These are phyloP conservation scores for Neurospora sp. DNA, from an alignment of 495 filamentous ascomycete species.

Conservation along the genomic window DNA sequence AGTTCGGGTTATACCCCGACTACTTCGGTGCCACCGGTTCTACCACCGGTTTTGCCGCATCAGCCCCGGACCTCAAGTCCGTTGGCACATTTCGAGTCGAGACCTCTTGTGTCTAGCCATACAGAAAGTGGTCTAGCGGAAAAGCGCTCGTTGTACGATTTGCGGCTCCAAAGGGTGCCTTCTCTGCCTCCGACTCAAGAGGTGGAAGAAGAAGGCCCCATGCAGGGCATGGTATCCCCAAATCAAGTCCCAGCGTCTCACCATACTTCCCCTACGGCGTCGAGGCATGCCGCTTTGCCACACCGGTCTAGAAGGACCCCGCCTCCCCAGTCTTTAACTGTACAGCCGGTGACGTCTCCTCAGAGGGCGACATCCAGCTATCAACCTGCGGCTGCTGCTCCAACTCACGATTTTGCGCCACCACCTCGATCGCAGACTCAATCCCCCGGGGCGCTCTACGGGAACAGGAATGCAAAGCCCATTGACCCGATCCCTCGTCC, in stretches of 20 bases:
- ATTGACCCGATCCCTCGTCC: slow-evolving; percentile 53
- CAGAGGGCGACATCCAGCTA: slow-evolving; percentile 41
- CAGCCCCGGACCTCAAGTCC: slow-evolving; percentile 82
- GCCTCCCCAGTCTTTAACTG: slow-evolving; percentile 31
- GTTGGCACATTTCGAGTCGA: slow-evolving; percentile 53
- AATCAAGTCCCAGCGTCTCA: slow-evolving; percentile 5
- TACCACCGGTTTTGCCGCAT: slow-evolving; percentile 56
- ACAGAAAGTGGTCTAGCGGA: slow-evolving; percentile 25
- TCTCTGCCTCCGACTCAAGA: slow-evolving; percentile 44
- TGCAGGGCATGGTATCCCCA: slow-evolving; percentile 16
- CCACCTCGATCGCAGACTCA: slow-evolving; percentile 76
- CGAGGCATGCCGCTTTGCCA: slow-evolving; percentile 22
- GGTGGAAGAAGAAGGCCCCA: slow-evolving; percentile 35
- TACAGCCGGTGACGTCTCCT: slow-evolving; percentile 34
- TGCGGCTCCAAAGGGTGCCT: slow-evolving; percentile 32
- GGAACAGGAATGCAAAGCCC: slow-evolving; percentile 34
- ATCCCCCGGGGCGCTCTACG: slow-evolving; percentile 58
- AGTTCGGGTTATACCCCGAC: slow-evolving; percentile 30
- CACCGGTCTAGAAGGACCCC: slow-evolving; percentile 28
- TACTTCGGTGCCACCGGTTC: slow-evolving; percentile 32
- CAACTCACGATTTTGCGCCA: slow-evolving; percentile 37
- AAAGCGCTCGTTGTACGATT: slow-evolving; percentile 37
- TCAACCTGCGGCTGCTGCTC: slow-evolving; percentile 18
- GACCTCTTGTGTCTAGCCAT: slow-evolving; percentile 21
- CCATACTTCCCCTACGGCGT: slow-evolving; percentile 18